phyloP scores from a whole-genome alignment of 495 filamentous ascomycete genomes.

The Lophiotrema nucula region DNA sequence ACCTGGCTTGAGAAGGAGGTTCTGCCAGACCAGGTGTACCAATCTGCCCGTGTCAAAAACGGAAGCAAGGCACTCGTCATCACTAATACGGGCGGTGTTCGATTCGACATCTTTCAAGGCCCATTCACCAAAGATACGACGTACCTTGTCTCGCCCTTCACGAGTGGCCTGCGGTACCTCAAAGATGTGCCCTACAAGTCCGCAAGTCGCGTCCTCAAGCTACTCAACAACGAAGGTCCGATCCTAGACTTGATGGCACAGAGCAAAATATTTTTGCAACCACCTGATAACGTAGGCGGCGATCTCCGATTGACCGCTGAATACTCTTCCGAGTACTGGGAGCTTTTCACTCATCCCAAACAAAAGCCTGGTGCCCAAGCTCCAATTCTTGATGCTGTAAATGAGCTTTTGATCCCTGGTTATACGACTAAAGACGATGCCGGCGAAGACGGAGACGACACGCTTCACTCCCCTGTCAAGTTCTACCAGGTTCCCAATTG shows the following conservation, averaged over 20 bases:
- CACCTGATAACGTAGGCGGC: slow-evolving; percentile 42
- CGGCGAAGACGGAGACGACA: slow-evolving; percentile 87
- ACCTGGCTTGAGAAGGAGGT: slow-evolving; percentile 74
- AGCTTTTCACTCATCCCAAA: background rate
- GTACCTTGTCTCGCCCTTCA: slow-evolving; percentile 86
- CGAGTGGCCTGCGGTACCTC: slow-evolving; percentile 73
- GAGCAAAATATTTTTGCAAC: slow-evolving; percentile 36
- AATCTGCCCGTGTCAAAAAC: slow-evolving; percentile 32
- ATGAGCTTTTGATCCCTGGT: slow-evolving; percentile 50
- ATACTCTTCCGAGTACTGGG: background rate
- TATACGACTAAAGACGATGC: slow-evolving; percentile 89
- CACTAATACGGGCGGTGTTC: slow-evolving; percentile 83
- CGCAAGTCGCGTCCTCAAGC: slow-evolving; percentile 65
- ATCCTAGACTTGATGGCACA: slow-evolving; percentile 46
- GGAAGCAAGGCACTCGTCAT: slow-evolving; percentile 66
- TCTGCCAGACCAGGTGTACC: slow-evolving; percentile 60
- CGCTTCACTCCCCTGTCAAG: slow-evolving; percentile 69
- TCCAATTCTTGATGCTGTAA: background rate
- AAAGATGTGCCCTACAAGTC: slow-evolving; percentile 73
- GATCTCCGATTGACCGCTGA: background rate
- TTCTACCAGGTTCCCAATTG: slow-evolving; percentile 81
- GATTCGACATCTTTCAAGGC: slow-evolving; percentile 94
- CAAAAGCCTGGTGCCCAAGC: background rate
- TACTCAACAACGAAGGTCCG: slow-evolving; percentile 70
- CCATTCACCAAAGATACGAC: slow-evolving; percentile 82